These are phyloP conservation scores for Chlorella sp. DNA, from an alignment of 139 green algal species.

Conservation along the genomic window DNA sequence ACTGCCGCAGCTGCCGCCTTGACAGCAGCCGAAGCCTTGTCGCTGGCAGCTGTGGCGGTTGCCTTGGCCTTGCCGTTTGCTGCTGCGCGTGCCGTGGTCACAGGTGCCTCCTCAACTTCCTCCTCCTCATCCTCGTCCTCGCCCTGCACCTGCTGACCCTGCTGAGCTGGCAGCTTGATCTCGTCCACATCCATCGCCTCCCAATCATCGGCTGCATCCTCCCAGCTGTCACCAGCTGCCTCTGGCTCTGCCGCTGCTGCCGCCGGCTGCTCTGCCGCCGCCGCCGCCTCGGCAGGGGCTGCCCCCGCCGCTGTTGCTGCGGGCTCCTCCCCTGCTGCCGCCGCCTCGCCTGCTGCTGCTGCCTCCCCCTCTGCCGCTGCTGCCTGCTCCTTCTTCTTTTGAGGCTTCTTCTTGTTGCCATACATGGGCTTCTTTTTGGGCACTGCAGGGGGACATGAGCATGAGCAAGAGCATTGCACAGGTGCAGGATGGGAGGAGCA, in stretches of 20 bases:
- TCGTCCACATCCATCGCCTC: conserved; percentile 72
- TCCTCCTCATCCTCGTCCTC: conserved; percentile 43
- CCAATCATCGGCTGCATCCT: conserved; percentile 71
- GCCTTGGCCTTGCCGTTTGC: conserved; percentile 45
- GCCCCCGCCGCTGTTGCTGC: conserved; percentile 51
- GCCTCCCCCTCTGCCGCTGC: conserved; percentile 35
- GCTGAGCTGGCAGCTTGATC: conserved; percentile 49
- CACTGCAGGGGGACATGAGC: neutral
- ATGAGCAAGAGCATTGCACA: neutral
- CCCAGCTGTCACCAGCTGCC: conserved; percentile 48
- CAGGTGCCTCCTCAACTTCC: conserved; percentile 39
- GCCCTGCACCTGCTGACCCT: neutral
- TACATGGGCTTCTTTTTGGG: conserved; percentile 75
- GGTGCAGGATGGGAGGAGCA: neutral
- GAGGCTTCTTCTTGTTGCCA: conserved; percentile 73
- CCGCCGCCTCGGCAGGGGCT: conserved; percentile 40
- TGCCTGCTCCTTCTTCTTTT: conserved; percentile 57
- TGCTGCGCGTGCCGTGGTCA: neutral
- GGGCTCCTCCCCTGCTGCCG: conserved; percentile 15
- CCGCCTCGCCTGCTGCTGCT: conserved; percentile 41
- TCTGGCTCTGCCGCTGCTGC: conserved; percentile 24
- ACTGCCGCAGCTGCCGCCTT: conserved; percentile 31
- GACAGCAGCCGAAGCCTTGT: conserved; percentile 35
- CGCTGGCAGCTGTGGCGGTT: conserved; percentile 14
- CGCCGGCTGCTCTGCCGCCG: conserved; percentile 29